Base-by-base conservation (phyloP, 2,329 filamentous ascomycete genomes). In the Aphanoascus verrucosus region DNA sequence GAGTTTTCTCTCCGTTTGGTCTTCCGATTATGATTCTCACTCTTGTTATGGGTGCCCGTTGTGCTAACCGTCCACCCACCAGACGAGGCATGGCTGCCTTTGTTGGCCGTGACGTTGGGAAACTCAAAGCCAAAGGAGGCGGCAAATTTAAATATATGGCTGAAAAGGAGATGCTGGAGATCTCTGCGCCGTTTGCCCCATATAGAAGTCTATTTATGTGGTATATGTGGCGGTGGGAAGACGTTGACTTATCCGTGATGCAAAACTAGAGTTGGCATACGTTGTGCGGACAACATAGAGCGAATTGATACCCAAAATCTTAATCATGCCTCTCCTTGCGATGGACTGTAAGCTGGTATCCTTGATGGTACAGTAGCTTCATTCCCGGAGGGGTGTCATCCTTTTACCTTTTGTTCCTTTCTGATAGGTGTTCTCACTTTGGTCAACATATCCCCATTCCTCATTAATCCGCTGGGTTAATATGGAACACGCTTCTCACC, bases 141-240 rank as follows among this genome's bases (percentile, higher is more conserved):
- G 86, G 87, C 43, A 97, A 97, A 73, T 97, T 89, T 85, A 97
- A 97, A 74, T 98, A 97, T 68, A 95, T 97, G 89, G 80, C 78
- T 35, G 93, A 97, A 72, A 80, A 82, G 65, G 93, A 97, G 56
- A 97, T 98, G 93, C 67, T 85, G 56, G 86, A 89, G 59, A 77
- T 88, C 59, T 83, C 88, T 11, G 85, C 84, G 54, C 81, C 77
- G 64, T 98, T 94, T 68, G 78, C 79, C 55, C 93, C 91, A 2
- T 97, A 94, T 70, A 76, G 90, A 64, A 93, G 85, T 62, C 67
- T 96, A 42, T 95, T 95, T 64, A 96, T 96, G 90, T 96, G 90
- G 90, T 94, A 94, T 67, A 94, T 95, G 86, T 96, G 91, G 90
- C 77, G 85, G 55, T 82, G 91, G 9, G 85, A 85, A 65, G 82